Conservation (phyloP, 192 early-diverging fungal species). For the Umbelopsis isabellina region DNA sequence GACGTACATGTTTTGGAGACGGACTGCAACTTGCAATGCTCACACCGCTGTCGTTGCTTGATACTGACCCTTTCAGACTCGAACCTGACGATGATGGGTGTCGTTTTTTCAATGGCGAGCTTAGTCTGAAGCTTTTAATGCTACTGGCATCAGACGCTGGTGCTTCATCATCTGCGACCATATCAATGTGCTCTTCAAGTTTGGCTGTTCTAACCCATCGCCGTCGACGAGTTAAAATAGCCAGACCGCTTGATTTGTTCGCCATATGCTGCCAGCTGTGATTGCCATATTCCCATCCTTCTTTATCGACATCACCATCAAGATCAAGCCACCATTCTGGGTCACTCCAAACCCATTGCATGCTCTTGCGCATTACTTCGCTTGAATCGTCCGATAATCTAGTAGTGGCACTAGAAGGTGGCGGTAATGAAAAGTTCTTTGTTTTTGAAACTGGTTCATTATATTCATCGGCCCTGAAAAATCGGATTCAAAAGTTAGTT, state of each 20-base stretch:
- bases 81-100: not conserved
- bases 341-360: slow-evolving; percentile 53
- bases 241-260: slow-evolving; percentile 37
- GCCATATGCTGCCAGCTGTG: slow-evolving; percentile 49
- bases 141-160: slow-evolving; percentile 21
- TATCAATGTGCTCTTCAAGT: slow-evolving; percentile 44
- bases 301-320: slow-evolving; percentile 40
- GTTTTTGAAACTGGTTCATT: slow-evolving; percentile 50
- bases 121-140: not conserved
- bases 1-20: slow-evolving; percentile 11
- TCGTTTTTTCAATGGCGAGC: not conserved
- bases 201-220: slow-evolving; percentile 50
- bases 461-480: slow-evolving; percentile 50
- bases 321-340: slow-evolving; percentile 48
- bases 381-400: slow-evolving; percentile 41
- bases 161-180: slow-evolving; percentile 34
- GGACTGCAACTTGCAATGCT: not conserved
- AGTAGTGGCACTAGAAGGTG: slow-evolving; percentile 35
- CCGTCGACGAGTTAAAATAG: slow-evolving; percentile 47
- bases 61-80: slow-evolving; percentile 3
- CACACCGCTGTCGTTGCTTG: slow-evolving; percentile 12
- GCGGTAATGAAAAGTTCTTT: slow-evolving; percentile 46
- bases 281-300: slow-evolving; percentile 56
- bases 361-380: slow-evolving; percentile 49
- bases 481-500: too few species aligned